These are phyloP conservation scores for Coix lacrymajobi DNA, from an alignment of 176 grass and related monocot species.

Conservation along the genomic window DNA sequence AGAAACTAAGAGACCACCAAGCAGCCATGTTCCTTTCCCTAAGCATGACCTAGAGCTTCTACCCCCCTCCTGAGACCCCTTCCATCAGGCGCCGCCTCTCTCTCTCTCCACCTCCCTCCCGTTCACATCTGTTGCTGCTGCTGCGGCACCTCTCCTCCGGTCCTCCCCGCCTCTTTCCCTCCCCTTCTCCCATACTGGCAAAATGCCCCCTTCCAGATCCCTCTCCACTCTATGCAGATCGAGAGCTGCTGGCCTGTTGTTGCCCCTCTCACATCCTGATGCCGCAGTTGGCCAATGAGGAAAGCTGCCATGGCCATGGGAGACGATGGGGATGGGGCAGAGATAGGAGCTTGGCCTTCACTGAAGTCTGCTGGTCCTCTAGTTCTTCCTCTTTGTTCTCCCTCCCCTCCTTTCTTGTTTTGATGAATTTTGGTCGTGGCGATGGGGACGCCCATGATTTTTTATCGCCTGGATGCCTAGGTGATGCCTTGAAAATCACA, in stretches of 20 bases:
- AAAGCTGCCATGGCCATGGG: neutral
- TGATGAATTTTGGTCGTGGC: neutral
- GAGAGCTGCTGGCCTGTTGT: neutral
- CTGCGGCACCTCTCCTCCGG: neutral
- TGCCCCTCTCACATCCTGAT: neutral
- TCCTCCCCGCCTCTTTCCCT: neutral
- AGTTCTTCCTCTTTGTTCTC: neutral
- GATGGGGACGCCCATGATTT: no score
- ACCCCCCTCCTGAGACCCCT: no score
- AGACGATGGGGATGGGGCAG: neutral
- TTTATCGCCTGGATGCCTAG: no score
- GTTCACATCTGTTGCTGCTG: neutral
- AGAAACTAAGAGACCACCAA: no score
- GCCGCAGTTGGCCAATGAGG: neutral
- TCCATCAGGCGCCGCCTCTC: neutral
- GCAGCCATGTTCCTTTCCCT: no score
- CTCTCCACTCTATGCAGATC: neutral
- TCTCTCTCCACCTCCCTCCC: no score
- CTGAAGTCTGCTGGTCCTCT: neutral
- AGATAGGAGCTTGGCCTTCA: neutral
- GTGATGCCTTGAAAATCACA: no score
- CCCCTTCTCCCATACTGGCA: neutral
- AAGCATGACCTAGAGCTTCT: neutral
- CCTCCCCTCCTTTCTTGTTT: neutral
- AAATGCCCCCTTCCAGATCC: neutral